Base-by-base conservation (phyloP, 2,329 filamentous ascomycete genomes). In the Cercospora zeae-maydis region DNA sequence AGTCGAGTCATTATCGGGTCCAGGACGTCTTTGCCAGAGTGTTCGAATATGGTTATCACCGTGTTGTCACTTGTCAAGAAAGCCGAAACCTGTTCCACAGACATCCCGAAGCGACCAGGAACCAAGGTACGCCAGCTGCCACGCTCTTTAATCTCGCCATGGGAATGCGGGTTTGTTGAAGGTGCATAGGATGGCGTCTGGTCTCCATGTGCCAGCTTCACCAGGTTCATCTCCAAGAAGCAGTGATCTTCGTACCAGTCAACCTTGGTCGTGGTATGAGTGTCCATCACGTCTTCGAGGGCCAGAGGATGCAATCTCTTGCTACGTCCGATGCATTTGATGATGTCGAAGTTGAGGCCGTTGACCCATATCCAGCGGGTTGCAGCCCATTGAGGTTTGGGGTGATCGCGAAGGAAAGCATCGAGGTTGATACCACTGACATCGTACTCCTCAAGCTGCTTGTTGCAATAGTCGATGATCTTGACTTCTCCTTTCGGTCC, bases 351-450 rank as follows among this genome's bases (percentile, higher is more conserved):
- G 71, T 90, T 93, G 19, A 96, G 78, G 0, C 93, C 92, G 74
- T 97, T 96, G 72, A 96, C 87, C 70, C 93, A 96, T 78, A 97
- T 93, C 93, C 93, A 97, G 21, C 93, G 85, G 71, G 91, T 95
- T 63, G 85, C 84, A 14, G 87, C 88, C 91, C 91, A 96, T 0
- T 81, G 77, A 34, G 87, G 85, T 70, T 86, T 84, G 1, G 87
- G 85, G 31, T 80, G 74, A 13, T 66, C 34, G n/a, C 82, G 77
- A 58, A 97, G 74, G 64, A 95, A 96, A 0, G 81, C 79, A 52
- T 86, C 83, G 11, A 97, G 81, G 0, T 82, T 82, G 3, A 83
- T 80, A 70, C 96, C 96, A 63, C 88, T 82, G 42, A 95, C 82
- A 69, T 88, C 84, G 11, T 84, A 79, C 73, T 96, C 86, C 27